phyloP scores from a whole-genome alignment of 2,329 filamentous ascomycete species.

The Colletotrichum neosansevieriae region DNA sequence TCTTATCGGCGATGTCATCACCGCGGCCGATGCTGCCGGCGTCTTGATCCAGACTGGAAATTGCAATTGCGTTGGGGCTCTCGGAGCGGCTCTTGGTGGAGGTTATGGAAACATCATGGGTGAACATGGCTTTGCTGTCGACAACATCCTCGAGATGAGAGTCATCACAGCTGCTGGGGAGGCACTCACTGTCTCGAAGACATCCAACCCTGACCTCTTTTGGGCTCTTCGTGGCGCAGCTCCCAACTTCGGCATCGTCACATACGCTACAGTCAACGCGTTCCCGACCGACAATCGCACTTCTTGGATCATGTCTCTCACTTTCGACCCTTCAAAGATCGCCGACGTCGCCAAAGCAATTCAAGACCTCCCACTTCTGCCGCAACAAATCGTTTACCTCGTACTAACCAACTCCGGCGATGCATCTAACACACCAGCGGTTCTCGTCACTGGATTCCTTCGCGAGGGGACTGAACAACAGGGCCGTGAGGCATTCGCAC shows the following conservation, averaged over 20 bases:
- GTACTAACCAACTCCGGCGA: constrained; percentile 45
- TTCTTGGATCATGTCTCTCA: constrained; percentile 44
- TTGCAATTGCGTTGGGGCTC: constrained; percentile 46
- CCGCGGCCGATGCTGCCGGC: constrained; percentile 31
- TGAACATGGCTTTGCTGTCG: constrained; percentile 44
- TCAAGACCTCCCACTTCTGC: constrained; percentile 50
- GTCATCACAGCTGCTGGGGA: constrained; percentile 46
- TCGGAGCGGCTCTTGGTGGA: constrained; percentile 42
- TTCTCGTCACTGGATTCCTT: constrained; percentile 47
- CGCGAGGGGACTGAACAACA: constrained; percentile 48
- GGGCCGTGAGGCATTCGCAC: constrained; percentile 49
- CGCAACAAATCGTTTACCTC: constrained; percentile 51
- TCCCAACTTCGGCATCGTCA: constrained; percentile 63
- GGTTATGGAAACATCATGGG: constrained; percentile 40
- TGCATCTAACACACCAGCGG: constrained; percentile 41
- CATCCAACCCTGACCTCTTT: constrained; percentile 54
- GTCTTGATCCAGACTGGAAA: constrained; percentile 42
- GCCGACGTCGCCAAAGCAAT: constrained; percentile 50
- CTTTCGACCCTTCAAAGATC: constrained; percentile 45
- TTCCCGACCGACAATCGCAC: constrained; percentile 45
- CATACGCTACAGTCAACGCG: constrained; percentile 58
- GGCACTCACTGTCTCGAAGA: constrained; percentile 43
- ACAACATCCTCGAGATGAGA: constrained; percentile 50
- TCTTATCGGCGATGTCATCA: constrained; percentile 31
- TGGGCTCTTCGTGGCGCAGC: constrained; percentile 64